Conservation (phyloP, 2,329 filamentous ascomycete genomes). For the Phaeophleospora eucalypticola region DNA sequence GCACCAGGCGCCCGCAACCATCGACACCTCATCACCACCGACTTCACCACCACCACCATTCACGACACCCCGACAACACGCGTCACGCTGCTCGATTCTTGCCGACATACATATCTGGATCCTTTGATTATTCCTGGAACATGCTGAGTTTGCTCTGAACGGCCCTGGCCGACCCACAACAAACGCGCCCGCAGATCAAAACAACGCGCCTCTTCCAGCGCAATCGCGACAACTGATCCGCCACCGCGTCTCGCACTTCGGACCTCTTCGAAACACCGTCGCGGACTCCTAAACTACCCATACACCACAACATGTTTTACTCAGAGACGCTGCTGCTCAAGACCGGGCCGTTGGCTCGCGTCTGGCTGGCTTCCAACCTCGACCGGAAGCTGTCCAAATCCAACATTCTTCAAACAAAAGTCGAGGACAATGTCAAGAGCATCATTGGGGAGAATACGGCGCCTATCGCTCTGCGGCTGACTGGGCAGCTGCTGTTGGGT, state of each 20-base stretch:
- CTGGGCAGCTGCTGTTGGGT: conserved; percentile 87
- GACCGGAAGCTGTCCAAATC: conserved; percentile 98
- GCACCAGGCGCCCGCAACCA: too few species aligned
- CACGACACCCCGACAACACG: background rate
- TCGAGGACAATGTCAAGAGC: conserved; percentile 88
- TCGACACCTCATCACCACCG: background rate
- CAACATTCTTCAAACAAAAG: conserved; percentile 89
- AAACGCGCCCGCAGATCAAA: conserved; percentile 3
- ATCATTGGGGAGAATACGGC: conserved; percentile 92
- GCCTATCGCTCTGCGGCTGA: conserved; percentile 89
- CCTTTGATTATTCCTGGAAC: background rate
- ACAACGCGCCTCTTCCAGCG: conserved; percentile 19
- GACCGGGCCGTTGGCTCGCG: conserved; percentile 92
- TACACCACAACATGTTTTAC: conserved; percentile 72
- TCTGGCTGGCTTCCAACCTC: conserved; percentile 96
- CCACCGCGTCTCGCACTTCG: background rate
- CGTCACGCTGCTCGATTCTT: background rate
- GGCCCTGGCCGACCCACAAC: background rate
- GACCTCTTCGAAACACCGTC: conserved; percentile 6
- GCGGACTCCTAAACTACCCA: conserved; percentile 9
- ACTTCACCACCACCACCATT: background rate
- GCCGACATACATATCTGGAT: background rate
- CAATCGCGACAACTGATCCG: conserved; percentile 10
- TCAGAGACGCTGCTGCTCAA: conserved; percentile 93
- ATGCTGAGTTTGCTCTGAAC: conserved; percentile 1